Evolutionary conservation across 1,139 yeast genomes (phyloP), one percentile per base, ranked within the genome.

Genomic region (Zygosaccharomyces sapae): DNA sequence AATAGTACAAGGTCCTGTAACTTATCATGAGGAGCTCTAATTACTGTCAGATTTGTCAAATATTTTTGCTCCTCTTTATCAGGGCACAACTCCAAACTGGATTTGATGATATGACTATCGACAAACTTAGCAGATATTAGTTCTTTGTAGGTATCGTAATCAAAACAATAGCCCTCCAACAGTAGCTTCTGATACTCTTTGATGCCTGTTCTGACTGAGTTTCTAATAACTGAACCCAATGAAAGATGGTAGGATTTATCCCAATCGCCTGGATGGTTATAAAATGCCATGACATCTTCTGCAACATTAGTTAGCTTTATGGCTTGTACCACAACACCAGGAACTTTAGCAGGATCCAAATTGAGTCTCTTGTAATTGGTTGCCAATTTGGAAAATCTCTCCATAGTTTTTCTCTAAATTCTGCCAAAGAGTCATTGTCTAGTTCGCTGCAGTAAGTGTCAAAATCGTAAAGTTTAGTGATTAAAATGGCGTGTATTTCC

Each of bases 401-500:
- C 50, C 2, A 62, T 54, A 27, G 68, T 43, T 5, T 57, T 5
- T 44, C 49, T 46, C 65, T 67, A 45, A 70, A 66, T 2, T 64
- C 58, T 2, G 51, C 35, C 5, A 77, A 60, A 29, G 45, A 37
- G 12, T 74, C 75, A 2, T 65, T 63, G 13, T 69, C 68, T 47
- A 75, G 63, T 36, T 69, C 71, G 37, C 74, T 58, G 55, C 76
- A 77, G 51, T 73, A 74, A 44, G 74, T 70, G 41, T 77, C 81
- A 24, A 79, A 65, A 53, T 79, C 80, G 56, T 77, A 77, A 45
- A 80, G 72, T 59, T 75, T 76, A 41, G 73, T 68, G 13, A 79
- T 65, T 51, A 80, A 56, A 24, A 69, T 64, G 0, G 81, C 67
- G 55, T 65, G 65, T 10, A 69, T 45, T 33, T 68, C 66, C 13